These are phyloP conservation scores for Tinospora cordifolia DNA, from an alignment of 164 flowering plant species.

Conservation along the genomic window DNA sequence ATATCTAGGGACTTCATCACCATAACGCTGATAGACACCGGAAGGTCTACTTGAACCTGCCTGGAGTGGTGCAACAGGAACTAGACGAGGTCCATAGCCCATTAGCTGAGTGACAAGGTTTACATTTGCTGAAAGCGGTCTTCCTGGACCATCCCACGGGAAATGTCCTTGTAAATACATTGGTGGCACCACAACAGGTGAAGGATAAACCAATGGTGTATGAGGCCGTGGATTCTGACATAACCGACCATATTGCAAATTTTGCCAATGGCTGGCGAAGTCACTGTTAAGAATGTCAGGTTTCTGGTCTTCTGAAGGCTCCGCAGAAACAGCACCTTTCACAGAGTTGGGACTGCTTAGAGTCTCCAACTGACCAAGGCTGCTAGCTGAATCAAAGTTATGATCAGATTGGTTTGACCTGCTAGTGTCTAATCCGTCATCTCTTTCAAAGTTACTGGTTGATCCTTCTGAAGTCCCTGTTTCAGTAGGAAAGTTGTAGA, in stretches of 20 bases:
- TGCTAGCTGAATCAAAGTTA: constrained; percentile 40
- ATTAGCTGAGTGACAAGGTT: constrained; percentile 52
- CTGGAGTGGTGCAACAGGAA: constrained; percentile 71
- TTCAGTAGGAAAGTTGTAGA: constrained; percentile 56
- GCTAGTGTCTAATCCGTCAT: constrained; percentile 36
- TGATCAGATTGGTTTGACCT: constrained; percentile 35
- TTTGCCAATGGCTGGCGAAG: constrained; percentile 76
- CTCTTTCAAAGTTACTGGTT: constrained; percentile 39
- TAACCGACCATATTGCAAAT: constrained; percentile 72
- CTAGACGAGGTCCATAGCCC: constrained; percentile 56
- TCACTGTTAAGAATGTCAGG: constrained; percentile 89
- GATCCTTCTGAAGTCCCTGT: constrained; percentile 43
- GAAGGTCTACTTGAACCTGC: constrained; percentile 55
- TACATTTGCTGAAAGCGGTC: constrained; percentile 62
- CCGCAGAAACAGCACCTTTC: constrained; percentile 28
- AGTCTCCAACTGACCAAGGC: constrained; percentile 39
- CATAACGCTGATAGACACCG: constrained; percentile 52
- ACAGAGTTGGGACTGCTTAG: constrained; percentile 24
- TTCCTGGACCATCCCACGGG: constrained; percentile 90
- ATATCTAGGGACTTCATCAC: constrained; percentile 77
- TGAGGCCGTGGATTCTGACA: constrained; percentile 59
- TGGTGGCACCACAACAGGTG: constrained; percentile 70
- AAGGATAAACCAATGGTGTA: constrained; percentile 49
- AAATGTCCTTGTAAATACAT: constrained; percentile 65
- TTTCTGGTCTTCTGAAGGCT: constrained; percentile 40